phyloP scores from a whole-genome alignment of 306 rosid species.

The Dicorynia guianensis region DNA sequence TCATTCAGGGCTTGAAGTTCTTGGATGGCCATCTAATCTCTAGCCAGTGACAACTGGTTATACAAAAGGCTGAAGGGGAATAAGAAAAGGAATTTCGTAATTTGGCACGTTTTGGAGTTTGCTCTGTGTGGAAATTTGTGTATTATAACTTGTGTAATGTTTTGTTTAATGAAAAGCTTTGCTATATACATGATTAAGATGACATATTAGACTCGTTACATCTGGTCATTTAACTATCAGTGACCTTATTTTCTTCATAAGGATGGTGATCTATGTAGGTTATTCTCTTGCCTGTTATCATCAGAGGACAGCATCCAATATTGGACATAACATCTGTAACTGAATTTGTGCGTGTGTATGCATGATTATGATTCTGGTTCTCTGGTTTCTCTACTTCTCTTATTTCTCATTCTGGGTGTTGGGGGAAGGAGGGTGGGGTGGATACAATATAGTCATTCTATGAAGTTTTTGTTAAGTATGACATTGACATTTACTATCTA shows the following conservation, averaged over 20 bases:
- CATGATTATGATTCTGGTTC: slow-evolving; percentile 21
- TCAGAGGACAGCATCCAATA: neutral
- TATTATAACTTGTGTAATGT: slow-evolving; percentile 4
- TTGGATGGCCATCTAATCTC: neutral
- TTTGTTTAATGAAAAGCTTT: slow-evolving; percentile 17
- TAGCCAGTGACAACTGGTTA: neutral
- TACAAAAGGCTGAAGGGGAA: neutral
- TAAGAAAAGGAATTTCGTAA: neutral
- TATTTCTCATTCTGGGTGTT: neutral
- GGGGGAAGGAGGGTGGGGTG: neutral
- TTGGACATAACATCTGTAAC: neutral
- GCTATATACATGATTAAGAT: neutral
- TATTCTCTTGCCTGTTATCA: slow-evolving; percentile 4
- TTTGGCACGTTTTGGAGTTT: neutral
- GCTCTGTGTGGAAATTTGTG: neutral
- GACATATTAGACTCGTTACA: slow-evolving; percentile 15
- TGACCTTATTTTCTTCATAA: slow-evolving; percentile 24
- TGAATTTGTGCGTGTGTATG: slow-evolving; percentile 14
- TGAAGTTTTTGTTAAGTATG: slow-evolving; percentile 6
- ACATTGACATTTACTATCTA: neutral
- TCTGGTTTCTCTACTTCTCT: slow-evolving; percentile 7
- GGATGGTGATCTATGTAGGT: slow-evolving; percentile 6
- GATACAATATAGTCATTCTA: neutral
- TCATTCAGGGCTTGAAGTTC: neutral
- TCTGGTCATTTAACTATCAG: neutral